Evolutionary conservation across 2,329 filamentous ascomycete species (phyloP).

Genomic region (Curvularia sp.): DNA sequence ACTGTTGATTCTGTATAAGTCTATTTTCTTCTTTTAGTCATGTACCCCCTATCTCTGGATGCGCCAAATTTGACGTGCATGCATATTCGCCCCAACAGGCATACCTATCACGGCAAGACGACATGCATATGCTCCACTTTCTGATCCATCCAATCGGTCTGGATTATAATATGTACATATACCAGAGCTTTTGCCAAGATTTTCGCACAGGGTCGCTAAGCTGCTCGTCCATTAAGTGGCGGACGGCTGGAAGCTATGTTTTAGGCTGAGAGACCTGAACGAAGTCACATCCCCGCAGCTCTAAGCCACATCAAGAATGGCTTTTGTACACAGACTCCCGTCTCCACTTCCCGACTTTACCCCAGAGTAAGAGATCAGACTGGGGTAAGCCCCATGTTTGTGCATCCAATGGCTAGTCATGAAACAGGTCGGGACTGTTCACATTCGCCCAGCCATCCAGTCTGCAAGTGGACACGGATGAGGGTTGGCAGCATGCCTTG

Average conservation of each 20-base stretch:
- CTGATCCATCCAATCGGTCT: background rate
- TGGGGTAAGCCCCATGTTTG: background rate
- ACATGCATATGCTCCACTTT: background rate
- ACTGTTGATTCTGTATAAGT: background rate
- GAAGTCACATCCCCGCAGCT: background rate
- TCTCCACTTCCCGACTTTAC: conserved; percentile 6
- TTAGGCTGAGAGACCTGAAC: background rate
- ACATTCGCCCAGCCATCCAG: background rate
- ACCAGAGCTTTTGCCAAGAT: no score
- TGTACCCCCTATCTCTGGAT: background rate
- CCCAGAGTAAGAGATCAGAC: background rate
- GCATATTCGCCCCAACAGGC: background rate
- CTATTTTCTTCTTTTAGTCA: background rate
- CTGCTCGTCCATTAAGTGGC: background rate
- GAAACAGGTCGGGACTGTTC: background rate
- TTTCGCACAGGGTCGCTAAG: background rate
- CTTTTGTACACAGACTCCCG: background rate
- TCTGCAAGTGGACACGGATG: background rate
- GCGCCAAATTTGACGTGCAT: background rate
- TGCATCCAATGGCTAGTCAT: background rate
- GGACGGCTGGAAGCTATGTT: background rate
- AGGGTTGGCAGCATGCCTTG: background rate
- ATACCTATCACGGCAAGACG: background rate
- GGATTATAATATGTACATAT: background rate
- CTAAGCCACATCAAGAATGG: background rate